A percentile compares a stretch with the other conserved stretches of the same genome.
These are phyloP conservation scores for Pseudogymnoascus sp. DNA, from an alignment of 2,329 filamentous ascomycete genomes.

Conservation along the genomic window DNA sequence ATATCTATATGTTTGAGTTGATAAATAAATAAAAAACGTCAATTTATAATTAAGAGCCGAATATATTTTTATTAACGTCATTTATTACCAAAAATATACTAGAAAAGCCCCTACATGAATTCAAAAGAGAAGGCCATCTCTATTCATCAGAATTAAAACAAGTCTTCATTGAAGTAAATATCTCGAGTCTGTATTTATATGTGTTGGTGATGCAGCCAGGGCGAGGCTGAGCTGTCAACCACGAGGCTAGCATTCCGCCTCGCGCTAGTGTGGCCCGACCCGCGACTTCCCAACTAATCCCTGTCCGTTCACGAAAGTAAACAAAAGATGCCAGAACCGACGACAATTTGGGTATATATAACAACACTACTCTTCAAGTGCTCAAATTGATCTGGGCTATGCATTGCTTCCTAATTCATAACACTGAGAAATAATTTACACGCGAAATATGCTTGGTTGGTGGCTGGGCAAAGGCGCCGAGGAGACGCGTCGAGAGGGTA, in stretches of 20 bases:
- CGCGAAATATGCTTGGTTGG: conserved; percentile 27
- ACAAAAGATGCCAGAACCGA: conserved; percentile 17
- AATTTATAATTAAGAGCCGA: not conserved
- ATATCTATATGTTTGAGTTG: not conserved
- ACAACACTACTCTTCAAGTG: not conserved
- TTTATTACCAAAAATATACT: not conserved
- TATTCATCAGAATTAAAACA: not conserved
- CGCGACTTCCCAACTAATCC: not conserved
- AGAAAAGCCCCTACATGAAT: not conserved
- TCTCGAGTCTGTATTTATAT: not conserved
- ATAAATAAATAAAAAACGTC: not conserved
- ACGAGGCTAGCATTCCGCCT: not conserved
- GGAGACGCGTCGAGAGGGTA: conserved; percentile 17
- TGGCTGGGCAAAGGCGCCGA: conserved; percentile 25
- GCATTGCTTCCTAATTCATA: not conserved
- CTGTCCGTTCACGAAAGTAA: conserved; percentile 17
- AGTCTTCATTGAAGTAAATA: not conserved
- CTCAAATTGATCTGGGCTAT: conserved; percentile 12
- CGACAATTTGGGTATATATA: not conserved
- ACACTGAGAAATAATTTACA: not conserved
- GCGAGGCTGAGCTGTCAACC: not conserved
- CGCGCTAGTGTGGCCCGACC: conserved; percentile 4
- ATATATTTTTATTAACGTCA: not conserved
- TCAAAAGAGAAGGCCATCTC: too few species aligned
- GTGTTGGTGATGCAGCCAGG: not conserved